These are phyloP conservation scores for Penicillium ochrochloron DNA, from an alignment of 495 filamentous ascomycete species.

Conservation along the genomic window DNA sequence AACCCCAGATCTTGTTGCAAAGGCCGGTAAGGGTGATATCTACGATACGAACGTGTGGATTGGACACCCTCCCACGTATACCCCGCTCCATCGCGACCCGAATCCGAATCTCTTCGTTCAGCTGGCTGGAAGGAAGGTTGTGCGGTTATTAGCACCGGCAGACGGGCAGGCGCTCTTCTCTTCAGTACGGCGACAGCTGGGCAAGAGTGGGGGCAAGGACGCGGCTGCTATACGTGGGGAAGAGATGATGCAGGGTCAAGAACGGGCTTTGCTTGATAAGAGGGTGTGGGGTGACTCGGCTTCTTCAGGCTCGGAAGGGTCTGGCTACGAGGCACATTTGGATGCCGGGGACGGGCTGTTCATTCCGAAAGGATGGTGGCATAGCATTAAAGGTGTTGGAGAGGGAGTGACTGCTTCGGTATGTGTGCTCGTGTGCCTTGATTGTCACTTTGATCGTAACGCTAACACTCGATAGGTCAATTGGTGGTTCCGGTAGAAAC, in stretches of 20 bases:
- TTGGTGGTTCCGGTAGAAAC: constrained; percentile 82
- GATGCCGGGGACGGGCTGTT: constrained; percentile 75
- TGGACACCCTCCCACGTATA: constrained; percentile 81
- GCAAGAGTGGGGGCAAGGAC: constrained; percentile 39
- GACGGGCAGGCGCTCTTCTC: constrained; percentile 65
- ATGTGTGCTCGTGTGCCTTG: constrained; percentile 33
- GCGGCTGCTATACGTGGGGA: constrained; percentile 69
- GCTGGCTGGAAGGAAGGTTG: constrained; percentile 70
- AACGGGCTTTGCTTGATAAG: constrained; percentile 66
- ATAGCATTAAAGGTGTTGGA: constrained; percentile 80
- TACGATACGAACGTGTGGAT: constrained; percentile 90
- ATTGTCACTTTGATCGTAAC: constrained; percentile 15
- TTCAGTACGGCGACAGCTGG: constrained; percentile 54
- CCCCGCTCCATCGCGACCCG: constrained; percentile 88
- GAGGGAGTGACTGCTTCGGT: constrained; percentile 68
- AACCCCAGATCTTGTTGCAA: constrained; percentile 63
- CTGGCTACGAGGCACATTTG: constrained; percentile 60
- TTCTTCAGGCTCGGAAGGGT: constrained; percentile 22
- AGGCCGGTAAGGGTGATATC: constrained; percentile 71
- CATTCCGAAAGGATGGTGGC: constrained; percentile 95
- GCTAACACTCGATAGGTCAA: constrained; percentile 65
- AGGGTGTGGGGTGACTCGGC: constrained; percentile 66
- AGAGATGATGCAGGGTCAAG: constrained; percentile 90
- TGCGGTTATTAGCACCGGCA: constrained; percentile 69
- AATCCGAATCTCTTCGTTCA: constrained; percentile 95